Percentiles rank a stretch among this genome's conserved stretches.
Conservation (phyloP, 2,329 filamentous ascomycete species). For the Coniochaeta sp. region DNA sequence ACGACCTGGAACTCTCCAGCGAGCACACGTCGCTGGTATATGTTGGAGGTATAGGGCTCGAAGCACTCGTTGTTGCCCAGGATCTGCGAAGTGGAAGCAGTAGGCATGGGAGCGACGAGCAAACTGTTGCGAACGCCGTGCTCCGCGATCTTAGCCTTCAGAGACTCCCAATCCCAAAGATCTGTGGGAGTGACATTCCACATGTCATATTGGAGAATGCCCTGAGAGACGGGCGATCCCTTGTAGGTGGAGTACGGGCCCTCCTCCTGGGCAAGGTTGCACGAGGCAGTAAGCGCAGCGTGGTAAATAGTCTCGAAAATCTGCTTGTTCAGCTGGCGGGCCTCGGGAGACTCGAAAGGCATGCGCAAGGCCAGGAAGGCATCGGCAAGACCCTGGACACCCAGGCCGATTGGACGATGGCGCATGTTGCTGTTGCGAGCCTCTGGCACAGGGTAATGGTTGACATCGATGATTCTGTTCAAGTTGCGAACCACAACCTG, state of each 20-base stretch:
- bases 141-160: conserved; percentile 88
- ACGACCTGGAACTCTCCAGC: conserved; percentile 99
- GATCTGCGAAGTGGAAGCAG: conserved; percentile 94
- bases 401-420: conserved; percentile 90
- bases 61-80: conserved; percentile 99
- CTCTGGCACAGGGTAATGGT: conserved; percentile 95
- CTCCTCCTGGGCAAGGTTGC: conserved; percentile 73
- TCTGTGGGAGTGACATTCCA: conserved; percentile 91
- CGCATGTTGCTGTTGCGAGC: conserved; percentile 95
- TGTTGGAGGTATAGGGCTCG: conserved; percentile 99
- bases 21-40: conserved; percentile 96
- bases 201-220: conserved; percentile 97
- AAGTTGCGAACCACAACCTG: conserved; percentile 90
- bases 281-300: conserved; percentile 81
- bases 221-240: conserved; percentile 89
- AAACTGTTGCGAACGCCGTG: conserved; percentile 93
- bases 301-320: conserved; percentile 99
- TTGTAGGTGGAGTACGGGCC: conserved; percentile 87
- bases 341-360: conserved; percentile 94
- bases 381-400: conserved; percentile 96
- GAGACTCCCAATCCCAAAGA: conserved; percentile 89
- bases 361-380: conserved; percentile 94
- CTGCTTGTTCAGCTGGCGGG: conserved; percentile 88
- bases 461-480: conserved; percentile 97
- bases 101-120: conserved; percentile 94